phyloP scores from a whole-genome alignment of 352 stramenopile genomes.

The Phytophthora pini region DNA sequence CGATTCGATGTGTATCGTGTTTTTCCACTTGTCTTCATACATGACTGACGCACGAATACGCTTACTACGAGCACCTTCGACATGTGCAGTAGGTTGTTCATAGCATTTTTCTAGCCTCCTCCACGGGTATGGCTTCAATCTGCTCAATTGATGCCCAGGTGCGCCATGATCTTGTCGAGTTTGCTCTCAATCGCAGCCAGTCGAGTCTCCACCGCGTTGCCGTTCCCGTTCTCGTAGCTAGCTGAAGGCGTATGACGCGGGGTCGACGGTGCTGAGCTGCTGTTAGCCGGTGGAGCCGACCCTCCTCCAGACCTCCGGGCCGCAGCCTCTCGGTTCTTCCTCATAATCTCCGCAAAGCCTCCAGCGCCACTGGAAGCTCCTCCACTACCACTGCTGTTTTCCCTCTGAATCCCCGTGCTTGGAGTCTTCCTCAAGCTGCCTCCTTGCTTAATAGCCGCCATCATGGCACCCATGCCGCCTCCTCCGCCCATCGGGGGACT shows the following conservation, averaged over 20 bases:
- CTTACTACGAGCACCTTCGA: background rate
- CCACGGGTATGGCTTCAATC: constrained; percentile 1
- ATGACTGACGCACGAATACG: constrained; percentile 14
- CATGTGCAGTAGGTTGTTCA: background rate
- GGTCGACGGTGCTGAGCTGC: constrained; percentile 63
- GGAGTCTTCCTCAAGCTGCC: constrained; percentile 69
- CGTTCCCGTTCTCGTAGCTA: constrained; percentile 36
- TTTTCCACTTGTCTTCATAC: constrained; percentile 4
- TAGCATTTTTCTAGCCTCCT: constrained; percentile 7
- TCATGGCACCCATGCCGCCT: constrained; percentile 70
- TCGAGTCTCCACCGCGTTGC: constrained; percentile 54
- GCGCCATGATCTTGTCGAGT: constrained; percentile 90
- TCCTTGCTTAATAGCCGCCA: constrained; percentile 75
- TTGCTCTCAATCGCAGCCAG: constrained; percentile 85
- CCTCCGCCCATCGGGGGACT: constrained; percentile 31
- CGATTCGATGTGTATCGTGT: background rate
- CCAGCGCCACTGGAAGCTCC: constrained; percentile 37
- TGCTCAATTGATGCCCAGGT: constrained; percentile 73
- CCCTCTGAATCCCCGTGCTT: constrained; percentile 40
- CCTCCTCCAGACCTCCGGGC: constrained; percentile 52
- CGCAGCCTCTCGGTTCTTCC: constrained; percentile 87
- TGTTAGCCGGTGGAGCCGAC: constrained; percentile 19
- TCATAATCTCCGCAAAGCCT: constrained; percentile 91
- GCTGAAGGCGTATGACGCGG: constrained; percentile 40
- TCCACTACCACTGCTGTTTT: constrained; percentile 27